Base-by-base conservation (phyloP, 1,284 basidiomycete species). In the Trichosporon asahii region DNA sequence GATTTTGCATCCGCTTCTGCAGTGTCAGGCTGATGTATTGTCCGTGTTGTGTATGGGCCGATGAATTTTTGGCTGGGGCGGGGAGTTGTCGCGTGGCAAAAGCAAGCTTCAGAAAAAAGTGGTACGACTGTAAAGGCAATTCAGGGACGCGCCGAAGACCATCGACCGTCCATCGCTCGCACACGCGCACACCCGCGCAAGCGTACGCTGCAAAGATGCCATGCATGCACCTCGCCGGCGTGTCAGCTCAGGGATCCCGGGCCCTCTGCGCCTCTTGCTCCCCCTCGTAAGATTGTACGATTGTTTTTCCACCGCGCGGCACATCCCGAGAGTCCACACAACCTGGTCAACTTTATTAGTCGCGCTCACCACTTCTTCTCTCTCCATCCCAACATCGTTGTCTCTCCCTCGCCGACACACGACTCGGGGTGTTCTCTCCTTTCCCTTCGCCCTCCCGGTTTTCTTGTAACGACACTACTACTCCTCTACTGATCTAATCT, bases 241-340 rank as follows among this genome's bases (percentile, higher is more conserved):
- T 40, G 15, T 25, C 49, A 53, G 21, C 49, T 53, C 49, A 53
- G 49, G 49, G 49, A n/a, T 23, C 46, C 31, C 31, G 31, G 21
- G 46, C 14, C 46, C 46, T 49, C 46, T 49, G 46, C 53, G 2
- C 55, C 27, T 27, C 29, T 14, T 7, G 15, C 55, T 5, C 25
- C 3, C 55, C 55, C 57, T 61, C 57, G 57, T 61, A 61, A 61
- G 57, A 61, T 61, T 61, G 57, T 53, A 53, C 49, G 49, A 53
- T 53, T 53, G 49, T 53, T 61, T 61, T 61, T 61, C 57, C 57
- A 61, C 27, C 57, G 57, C 57, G 57, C 57, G 57, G 57, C 57
- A 61, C 57, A 18, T 61, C 57, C 57, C 57, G 57, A 61, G 18
- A 33, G 31, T 8, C 31, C 14, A 33, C 15, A 37, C 9, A 33